Evolutionary conservation across 495 filamentous ascomycete species (phyloP), one percentile per base, ranked within the genome.

Genomic region (Podospora didyma): DNA sequence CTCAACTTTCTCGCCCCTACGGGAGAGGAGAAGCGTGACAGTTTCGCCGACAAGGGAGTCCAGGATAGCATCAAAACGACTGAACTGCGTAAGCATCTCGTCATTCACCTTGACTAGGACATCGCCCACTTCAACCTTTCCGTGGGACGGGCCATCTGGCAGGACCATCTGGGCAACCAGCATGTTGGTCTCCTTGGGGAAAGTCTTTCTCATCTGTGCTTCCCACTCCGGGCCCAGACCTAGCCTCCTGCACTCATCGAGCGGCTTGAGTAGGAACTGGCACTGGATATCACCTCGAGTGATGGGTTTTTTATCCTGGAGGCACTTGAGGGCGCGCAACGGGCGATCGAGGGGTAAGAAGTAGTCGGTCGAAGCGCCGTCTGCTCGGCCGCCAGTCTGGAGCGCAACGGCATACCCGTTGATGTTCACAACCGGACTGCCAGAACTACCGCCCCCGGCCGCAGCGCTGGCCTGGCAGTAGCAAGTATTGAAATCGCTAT

Each of bases 401-500:
- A 99, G 74, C 46, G 94, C 94, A 49, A 99, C 85, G 16, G 91
- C 95, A 70, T 87, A 86, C 1, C 94, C 94, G 68, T 96, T 89
- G 34, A 96, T 86, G 66, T 97, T 95, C 56, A 99, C 92, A 2
- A 99, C 94, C 1, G 94, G 94, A 84, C 89, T 94, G 24, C 94
- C 94, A 10, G 95, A 97, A 73, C 90, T 96, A 61, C 94, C 94
- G 54, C 94, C 94, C 69, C 89, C 96, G 11, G 94, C 94, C 7
- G 94, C 92, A 24, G 94, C 94, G 14, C 93, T 95, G 57, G 94
- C 94, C 77, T 99, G 94, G 59, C 97, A 97, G 72, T 99, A 99
- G 70, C 96, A 97, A 34, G 94, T 98, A 68, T 98, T 99, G 79
- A 99, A 99, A 67, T 99, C 94, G 71, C 92, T 92, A 71, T 99